phyloP scores from a whole-genome alignment of 495 filamentous ascomycete species.

The Amphirosellinia nigrospora region DNA sequence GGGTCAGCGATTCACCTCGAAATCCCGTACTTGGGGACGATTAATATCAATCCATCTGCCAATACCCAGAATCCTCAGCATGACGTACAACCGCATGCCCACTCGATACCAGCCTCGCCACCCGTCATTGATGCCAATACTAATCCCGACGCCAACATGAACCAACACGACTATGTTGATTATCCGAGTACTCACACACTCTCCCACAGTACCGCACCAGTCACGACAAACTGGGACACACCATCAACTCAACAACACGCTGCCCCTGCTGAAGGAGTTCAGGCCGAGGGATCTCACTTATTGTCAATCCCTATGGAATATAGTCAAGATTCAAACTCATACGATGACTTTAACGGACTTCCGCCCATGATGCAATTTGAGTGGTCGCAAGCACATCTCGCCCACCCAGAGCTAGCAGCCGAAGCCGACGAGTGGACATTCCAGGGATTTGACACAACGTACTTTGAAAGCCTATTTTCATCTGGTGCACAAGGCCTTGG shows the following conservation, averaged over 20 bases:
- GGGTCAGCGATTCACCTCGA: conserved; percentile 41
- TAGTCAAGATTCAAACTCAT: conserved; percentile 14
- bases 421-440: conserved; percentile 52
- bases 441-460: conserved; percentile 48
- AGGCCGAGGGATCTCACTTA: conserved; percentile 11
- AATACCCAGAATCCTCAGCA: conserved; percentile 22
- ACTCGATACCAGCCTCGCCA: not conserved
- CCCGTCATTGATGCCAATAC: not conserved
- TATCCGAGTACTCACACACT: not conserved
- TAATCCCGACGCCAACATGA: not conserved
- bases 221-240: conserved; percentile 5
- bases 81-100: conserved; percentile 14
- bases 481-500: conserved; percentile 3
- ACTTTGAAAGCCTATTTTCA: conserved; percentile 42
- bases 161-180: not conserved
- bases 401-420: conserved; percentile 34
- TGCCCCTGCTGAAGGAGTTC: not conserved
- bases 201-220: not conserved
- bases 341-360: conserved; percentile 29
- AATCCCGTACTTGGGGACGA: conserved; percentile 54
- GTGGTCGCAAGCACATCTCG: conserved; percentile 26
- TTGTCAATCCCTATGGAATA: conserved; percentile 11
- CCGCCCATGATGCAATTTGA: conserved; percentile 42
- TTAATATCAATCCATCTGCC: conserved; percentile 48
- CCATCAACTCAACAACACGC: conserved; percentile 3